Evolutionary conservation across 768 basidiomycete genomes (phyloP).

Genomic region (Lactarius akahatsu): DNA sequence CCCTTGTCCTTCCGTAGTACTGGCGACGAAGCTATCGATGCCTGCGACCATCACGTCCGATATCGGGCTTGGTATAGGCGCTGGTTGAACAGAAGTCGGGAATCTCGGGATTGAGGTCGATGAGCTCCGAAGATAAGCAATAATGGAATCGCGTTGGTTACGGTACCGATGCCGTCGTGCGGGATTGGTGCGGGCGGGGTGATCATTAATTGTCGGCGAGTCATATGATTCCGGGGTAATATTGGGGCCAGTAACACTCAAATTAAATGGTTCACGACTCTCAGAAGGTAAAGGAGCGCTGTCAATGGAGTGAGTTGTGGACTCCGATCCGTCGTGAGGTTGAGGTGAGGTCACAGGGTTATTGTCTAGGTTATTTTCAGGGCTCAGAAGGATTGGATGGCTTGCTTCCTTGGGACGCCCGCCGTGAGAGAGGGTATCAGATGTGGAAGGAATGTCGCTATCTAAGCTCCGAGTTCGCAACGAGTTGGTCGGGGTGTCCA

Average conservation of each 20-base stretch:
- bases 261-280: not conserved
- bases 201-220: not conserved
- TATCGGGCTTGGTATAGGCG: not conserved
- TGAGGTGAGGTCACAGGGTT: not conserved
- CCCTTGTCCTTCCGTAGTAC: not conserved
- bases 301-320: not conserved
- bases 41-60: constrained; percentile 5
- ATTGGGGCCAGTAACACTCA: constrained; percentile 3
- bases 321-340: not conserved
- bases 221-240: constrained; percentile 7
- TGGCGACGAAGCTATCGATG: not conserved
- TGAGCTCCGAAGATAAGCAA: constrained; percentile 43
- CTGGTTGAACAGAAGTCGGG: not conserved
- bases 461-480: not conserved
- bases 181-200: constrained; percentile 10
- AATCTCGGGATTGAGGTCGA: constrained; percentile 11
- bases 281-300: not conserved
- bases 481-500: not conserved
- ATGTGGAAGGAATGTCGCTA: not conserved
- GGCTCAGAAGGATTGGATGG: not conserved
- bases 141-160: constrained; percentile 48
- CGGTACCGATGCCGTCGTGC: constrained; percentile 39
- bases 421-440: not conserved
- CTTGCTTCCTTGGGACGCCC: not conserved
- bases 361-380: not conserved